Evolutionary conservation across 2,329 filamentous ascomycete species (phyloP), one percentile per base, ranked within the genome.

Genomic region (Aspergillus sp.): DNA sequence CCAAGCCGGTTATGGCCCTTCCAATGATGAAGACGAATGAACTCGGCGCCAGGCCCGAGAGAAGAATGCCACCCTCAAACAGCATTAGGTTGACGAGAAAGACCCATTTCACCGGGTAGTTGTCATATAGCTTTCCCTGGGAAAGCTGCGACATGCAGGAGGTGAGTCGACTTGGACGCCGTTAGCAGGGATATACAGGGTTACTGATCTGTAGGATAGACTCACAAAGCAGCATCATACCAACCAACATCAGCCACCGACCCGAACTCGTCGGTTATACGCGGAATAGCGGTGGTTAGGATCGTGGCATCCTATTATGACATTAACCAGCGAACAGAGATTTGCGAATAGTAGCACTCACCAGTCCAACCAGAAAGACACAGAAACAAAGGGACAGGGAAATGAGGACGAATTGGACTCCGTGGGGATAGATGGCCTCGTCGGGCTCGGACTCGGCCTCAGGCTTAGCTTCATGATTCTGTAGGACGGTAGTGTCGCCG

Each of bases 311-410:
- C 50, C 50, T 52, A 15, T 12, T 12, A 3, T 17, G 28, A 10
- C 15, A 13, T 15, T n/a, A 30, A 36, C 17, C 12, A 13, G 12
- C 32, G 32, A 0, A 10, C 10, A 1, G 13, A 19, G 28, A 36
- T 52, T 8, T 5, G 23, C 17, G 2, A n/a, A 8, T 5, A 9
- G 5, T 13, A n/a, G 9, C 17, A 39, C 50, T 21, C 3, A 52
- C 50, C 19, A 52, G 7, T 3, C 55, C 30, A 6, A 57, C 55
- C 15, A 38, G 43, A 13, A 57, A 50, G 10, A 57, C 43, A 47
- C 55, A 57, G 55, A 57, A 36, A 28, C 41, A 57, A 30, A 57
- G 55, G 15, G 43, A 48, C 19, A 61, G 10, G 25, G 41, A 49
- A n/a, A 57, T 52, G 17, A 52, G 50, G 6, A 23, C 19, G 5